Evolutionary conservation across 2,329 filamentous ascomycete species (phyloP), one percentile per base, ranked within the genome.

Genomic region (Cordyceps pruinosa): DNA sequence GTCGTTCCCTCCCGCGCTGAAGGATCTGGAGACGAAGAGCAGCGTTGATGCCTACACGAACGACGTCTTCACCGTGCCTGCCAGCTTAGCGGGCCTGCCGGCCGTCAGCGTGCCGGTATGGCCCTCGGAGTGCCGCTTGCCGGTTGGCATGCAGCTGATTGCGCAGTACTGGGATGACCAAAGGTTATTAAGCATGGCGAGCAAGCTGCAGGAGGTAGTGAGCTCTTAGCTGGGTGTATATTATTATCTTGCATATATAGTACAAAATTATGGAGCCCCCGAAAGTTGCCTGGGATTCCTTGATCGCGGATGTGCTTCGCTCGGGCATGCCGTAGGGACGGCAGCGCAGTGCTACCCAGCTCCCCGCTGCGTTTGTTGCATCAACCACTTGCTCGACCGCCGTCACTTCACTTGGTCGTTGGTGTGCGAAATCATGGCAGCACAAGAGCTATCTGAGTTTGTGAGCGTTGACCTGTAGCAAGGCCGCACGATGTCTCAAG

Each of bases 1-100:
- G 1, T 89, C 86, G 0, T 76, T 84, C 17, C 83, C 92, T 9
- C 91, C 90, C 0, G 76, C 71, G 7, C 68, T 94, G 7, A 74
- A 78, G 4, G 79, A 85, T 6, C 68, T 94, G 34, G 64, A 74
- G 59, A 65, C 70, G 10, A 77, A 83, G 69, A 77, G 73, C 46
- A 76, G 80, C 10, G 73, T 96, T n/a, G 85, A 93, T 64, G 82
- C 82, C 1, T 97, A 97, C 68, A 88, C 89, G 77, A 96, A 94
- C 66, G 94, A 99, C 72, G 87, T 97, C 1, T 93, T 97, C 65
- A 97, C 94, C 0, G 93, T 99, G 1, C 94, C 94, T 1, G 91
- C 93, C 2, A 97, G 91, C 72, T 75, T 99, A 62, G 94, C 93
- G 0, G 94, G 94, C 0, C 75, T 99, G 56, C 94, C 94, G 3